Conservation (phyloP, 2,329 filamentous ascomycete species). For the Arthrobotrys entomopaga region DNA sequence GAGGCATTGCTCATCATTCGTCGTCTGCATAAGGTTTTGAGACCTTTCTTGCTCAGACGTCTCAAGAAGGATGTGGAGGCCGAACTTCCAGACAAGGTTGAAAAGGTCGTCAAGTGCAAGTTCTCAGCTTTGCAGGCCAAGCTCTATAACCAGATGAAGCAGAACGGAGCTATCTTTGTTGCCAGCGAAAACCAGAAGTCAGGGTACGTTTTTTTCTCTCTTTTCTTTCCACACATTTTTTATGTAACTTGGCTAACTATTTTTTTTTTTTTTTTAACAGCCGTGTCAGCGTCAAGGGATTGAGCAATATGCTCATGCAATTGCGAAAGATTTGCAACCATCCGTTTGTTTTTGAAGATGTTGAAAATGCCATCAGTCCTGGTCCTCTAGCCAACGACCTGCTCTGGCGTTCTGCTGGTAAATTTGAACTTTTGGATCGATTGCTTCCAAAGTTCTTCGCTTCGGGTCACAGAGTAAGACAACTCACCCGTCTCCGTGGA, state of each 20-base stretch:
- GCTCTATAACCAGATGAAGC: conserved; percentile 97
- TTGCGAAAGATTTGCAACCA: conserved; percentile 98
- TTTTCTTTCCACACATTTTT: not conserved
- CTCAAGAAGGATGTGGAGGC: conserved; percentile 99
- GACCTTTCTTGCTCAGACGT: conserved; percentile 96
- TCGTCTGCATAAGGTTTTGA: conserved; percentile 95
- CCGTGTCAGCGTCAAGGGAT: conserved; percentile 65
- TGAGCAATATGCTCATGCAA: conserved; percentile 99
- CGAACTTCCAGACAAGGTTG: conserved; percentile 97
- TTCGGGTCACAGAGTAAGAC: conserved; percentile 79
- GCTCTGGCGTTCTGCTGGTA: conserved; percentile 93
- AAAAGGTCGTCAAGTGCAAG: conserved; percentile 99
- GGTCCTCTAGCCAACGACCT: conserved; percentile 87
- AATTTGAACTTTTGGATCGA: conserved; percentile 94
- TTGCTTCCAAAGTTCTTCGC: conserved; percentile 91
- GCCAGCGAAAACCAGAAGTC: conserved; percentile 81
- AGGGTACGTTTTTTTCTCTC: conserved; percentile 25
- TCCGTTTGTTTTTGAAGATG: conserved; percentile 97
- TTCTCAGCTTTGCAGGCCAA: conserved; percentile 94
- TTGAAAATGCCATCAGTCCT: conserved; percentile 98
- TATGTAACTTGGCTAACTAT: conserved; percentile 16
- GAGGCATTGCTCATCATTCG: conserved; percentile 98
- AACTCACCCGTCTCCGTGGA: not conserved
- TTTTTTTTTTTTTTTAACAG: conserved; percentile 23
- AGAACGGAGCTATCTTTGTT: conserved; percentile 91